Percentiles rank a stretch among this genome's conserved stretches.
Conservation (phyloP, 192 early-diverging fungal species). For the Coemansia sp. region DNA sequence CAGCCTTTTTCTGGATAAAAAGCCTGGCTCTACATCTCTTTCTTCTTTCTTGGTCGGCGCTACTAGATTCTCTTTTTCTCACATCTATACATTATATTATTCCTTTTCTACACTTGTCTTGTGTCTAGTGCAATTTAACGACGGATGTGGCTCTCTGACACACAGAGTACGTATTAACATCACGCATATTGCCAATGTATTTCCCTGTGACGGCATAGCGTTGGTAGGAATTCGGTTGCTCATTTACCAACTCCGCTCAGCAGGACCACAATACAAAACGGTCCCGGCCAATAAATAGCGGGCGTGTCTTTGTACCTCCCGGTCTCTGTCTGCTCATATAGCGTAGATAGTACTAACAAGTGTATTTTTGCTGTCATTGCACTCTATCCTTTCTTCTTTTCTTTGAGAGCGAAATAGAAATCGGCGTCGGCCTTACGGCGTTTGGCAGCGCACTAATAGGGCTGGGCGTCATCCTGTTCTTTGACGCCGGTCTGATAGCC, state of each 20-base stretch:
- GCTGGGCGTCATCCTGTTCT: constrained; percentile 91
- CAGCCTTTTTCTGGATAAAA: too few species aligned
- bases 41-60: not conserved
- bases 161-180: constrained; percentile 61
- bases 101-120: not conserved
- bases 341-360: not conserved
- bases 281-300: not conserved
- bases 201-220: not conserved
- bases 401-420: constrained; percentile 54
- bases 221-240: not conserved
- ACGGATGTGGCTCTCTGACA: constrained; percentile 70
- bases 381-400: not conserved
- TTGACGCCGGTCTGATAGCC: constrained; percentile 91
- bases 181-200: not conserved
- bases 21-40: not conserved
- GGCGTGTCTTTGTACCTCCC: not conserved
- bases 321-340: not conserved
- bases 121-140: constrained; percentile 10
- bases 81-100: not conserved
- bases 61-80: not conserved
- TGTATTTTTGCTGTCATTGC: not conserved
- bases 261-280: not conserved
- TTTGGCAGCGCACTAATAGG: constrained; percentile 91
- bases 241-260: not conserved
- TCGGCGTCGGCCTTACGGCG: constrained; percentile 92